Percentiles rank a stretch among this genome's conserved stretches.
Evolutionary conservation across 768 basidiomycete species (phyloP).

Genomic region (Amanita muscaria): DNA sequence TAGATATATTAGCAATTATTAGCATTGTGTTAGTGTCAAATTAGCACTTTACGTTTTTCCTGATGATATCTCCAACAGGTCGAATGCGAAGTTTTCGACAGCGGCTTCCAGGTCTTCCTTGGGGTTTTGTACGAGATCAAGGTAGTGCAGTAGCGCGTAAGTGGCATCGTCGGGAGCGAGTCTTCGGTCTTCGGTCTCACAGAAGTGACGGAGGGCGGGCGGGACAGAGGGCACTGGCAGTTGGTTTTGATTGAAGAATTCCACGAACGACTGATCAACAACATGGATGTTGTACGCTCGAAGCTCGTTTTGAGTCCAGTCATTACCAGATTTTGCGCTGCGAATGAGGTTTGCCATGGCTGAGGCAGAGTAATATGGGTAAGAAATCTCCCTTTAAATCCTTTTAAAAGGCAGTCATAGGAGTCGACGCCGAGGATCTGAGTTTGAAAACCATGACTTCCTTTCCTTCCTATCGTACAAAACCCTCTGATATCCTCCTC

Average conservation of each 20-base stretch:
- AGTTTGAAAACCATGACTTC: no score
- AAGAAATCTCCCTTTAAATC: no score
- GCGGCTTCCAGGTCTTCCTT: conserved; percentile 2
- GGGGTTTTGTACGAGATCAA: conserved; percentile 2
- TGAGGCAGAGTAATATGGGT: no score
- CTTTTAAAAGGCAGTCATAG: no score
- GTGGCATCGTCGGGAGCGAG: conserved; percentile 4
- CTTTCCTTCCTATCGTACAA: no score
- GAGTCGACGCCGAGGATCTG: no score
- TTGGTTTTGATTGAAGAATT: conserved; percentile 7
- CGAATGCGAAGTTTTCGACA: not conserved
- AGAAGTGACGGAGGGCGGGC: not conserved
- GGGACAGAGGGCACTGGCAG: not conserved
- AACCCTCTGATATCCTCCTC: no score
- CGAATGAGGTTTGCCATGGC: conserved; percentile 15
- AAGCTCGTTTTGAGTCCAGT: conserved; percentile 20
- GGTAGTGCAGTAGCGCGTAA: conserved; percentile 3
- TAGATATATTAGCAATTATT: no score
- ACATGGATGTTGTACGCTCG: conserved; percentile 12
- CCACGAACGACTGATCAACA: not conserved
- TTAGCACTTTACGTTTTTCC: no score
- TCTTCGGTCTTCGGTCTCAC: not conserved
- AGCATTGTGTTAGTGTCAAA: no score
- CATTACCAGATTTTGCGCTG: conserved; percentile 17
- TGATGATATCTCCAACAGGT: conserved; percentile 1